Evolutionary conservation across 805 yeast genomes (phyloP).

Genomic region (Maudiozyma bulderi): DNA sequence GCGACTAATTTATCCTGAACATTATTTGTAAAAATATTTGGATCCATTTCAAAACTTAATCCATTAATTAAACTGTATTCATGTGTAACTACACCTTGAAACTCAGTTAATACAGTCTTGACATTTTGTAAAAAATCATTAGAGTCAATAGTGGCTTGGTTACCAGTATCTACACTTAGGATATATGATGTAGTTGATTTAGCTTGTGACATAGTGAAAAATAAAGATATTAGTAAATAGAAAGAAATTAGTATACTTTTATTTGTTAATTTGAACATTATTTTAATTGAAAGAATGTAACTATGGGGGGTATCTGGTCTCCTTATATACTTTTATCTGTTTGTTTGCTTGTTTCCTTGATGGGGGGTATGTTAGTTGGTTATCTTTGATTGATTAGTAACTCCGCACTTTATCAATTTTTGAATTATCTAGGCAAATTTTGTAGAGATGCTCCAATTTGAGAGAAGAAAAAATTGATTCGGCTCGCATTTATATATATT

Average conservation of each 20-base stretch:
- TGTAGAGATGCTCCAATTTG: no score
- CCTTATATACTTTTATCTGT: no score
- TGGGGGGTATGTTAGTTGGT: no score
- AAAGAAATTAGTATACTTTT: not conserved
- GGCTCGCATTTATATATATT: no score
- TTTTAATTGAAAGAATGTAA: no score
- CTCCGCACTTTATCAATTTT: no score
- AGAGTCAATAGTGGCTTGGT: conserved; percentile 2
- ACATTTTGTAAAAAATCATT: conserved; percentile 15
- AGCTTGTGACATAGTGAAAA: not conserved
- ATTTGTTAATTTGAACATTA: not conserved
- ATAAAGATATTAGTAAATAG: not conserved
- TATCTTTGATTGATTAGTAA: no score
- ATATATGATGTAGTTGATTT: conserved; percentile 12
- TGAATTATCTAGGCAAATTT: no score
- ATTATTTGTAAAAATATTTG: not conserved
- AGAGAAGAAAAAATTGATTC: no score
- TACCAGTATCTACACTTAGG: conserved; percentile 10
- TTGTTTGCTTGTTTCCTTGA: no score
- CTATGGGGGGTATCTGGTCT: no score
- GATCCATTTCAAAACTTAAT: conserved; percentile 3
- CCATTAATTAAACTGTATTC: conserved; percentile 35
- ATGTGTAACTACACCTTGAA: conserved; percentile 39
- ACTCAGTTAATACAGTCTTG: conserved; percentile 26
- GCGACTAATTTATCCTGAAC: conserved; percentile 8